These are phyloP conservation scores for Apiospora sp. DNA, from an alignment of 2,329 filamentous ascomycete species.

Conservation along the genomic window DNA sequence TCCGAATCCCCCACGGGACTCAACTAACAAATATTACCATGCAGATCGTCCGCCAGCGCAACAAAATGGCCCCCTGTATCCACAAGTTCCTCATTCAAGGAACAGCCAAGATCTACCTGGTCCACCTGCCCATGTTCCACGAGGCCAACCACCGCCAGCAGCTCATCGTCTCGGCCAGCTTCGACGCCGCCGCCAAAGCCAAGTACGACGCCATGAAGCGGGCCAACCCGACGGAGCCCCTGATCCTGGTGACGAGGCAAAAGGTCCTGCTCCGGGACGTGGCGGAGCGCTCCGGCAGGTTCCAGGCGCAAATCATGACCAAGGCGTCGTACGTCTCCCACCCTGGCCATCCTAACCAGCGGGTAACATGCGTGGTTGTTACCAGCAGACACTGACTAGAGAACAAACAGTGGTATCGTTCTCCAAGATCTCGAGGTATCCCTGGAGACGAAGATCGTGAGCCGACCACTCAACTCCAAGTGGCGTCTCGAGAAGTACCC, in stretches of 20 bases:
- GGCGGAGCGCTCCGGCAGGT: conserved; percentile 33
- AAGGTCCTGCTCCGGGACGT: conserved; percentile 37
- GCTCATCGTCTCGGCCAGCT: conserved; percentile 43
- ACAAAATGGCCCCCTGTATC: conserved; percentile 42
- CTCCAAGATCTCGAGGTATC: conserved; percentile 37
- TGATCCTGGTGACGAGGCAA: conserved; percentile 39
- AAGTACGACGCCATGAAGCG: conserved; percentile 39
- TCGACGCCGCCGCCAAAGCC: conserved; percentile 32
- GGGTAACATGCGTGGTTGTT: background rate
- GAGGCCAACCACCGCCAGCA: conserved; percentile 50
- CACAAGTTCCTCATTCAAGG: conserved; percentile 51
- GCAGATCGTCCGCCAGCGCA: conserved; percentile 44
- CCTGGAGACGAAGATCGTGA: conserved; percentile 39
- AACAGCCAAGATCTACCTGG: conserved; percentile 42
- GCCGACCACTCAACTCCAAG: conserved; percentile 46
- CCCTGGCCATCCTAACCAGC: background rate
- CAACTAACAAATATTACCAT: background rate
- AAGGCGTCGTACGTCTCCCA: conserved; percentile 38
- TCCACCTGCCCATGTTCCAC: conserved; percentile 49
- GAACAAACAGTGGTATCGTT: conserved; percentile 33
- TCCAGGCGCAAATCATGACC: conserved; percentile 41
- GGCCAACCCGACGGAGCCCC: conserved; percentile 37
- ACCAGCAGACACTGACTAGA: background rate
- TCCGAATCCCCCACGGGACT: background rate
- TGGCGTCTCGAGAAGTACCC: conserved; percentile 47